Evolutionary conservation across 495 filamentous ascomycete species (phyloP).

Genomic region (Pseudotulostoma volvatum): DNA sequence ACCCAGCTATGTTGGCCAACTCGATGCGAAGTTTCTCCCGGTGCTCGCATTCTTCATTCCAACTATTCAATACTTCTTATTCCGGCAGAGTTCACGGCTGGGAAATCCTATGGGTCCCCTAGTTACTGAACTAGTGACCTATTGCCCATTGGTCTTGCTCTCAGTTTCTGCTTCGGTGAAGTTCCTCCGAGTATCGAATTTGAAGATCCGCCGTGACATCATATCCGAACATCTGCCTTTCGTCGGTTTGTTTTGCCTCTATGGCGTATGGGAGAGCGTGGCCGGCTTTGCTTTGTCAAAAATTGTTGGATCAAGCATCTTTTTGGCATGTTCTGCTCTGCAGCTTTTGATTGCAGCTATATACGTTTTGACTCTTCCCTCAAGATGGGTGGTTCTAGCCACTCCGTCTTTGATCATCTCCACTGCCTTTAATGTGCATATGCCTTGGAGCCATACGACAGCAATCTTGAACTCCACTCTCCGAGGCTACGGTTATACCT

Average conservation of each 20-base stretch:
- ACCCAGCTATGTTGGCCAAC: slow-evolving; percentile 24
- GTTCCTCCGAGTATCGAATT: slow-evolving; percentile 40
- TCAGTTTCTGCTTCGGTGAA: slow-evolving; percentile 48
- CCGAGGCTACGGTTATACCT: slow-evolving; percentile 26
- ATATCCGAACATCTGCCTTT: slow-evolving; percentile 44
- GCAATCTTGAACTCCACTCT: slow-evolving; percentile 48
- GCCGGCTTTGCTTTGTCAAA: not conserved
- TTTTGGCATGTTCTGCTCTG: slow-evolving; percentile 55
- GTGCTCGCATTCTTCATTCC: slow-evolving; percentile 62
- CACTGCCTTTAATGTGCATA: slow-evolving; percentile 52
- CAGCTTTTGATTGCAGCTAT: slow-evolving; percentile 45
- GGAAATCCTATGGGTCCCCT: slow-evolving; percentile 57
- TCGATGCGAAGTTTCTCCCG: slow-evolving; percentile 37
- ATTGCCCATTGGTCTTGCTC: slow-evolving; percentile 55
- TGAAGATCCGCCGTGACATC: slow-evolving; percentile 37
- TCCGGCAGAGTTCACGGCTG: slow-evolving; percentile 41
- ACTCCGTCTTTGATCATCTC: slow-evolving; percentile 58
- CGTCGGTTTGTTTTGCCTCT: slow-evolving; percentile 35
- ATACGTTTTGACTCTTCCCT: slow-evolving; percentile 51
- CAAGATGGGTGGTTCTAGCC: slow-evolving; percentile 43
- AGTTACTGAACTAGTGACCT: slow-evolving; percentile 52
- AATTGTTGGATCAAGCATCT: slow-evolving; percentile 40
- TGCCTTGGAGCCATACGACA: slow-evolving; percentile 34
- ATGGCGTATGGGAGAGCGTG: slow-evolving; percentile 27
- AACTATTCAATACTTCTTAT: slow-evolving; percentile 49